A percentile compares a stretch with the other conserved stretches of the same genome.
Evolutionary conservation across 106 monocot genomes (phyloP).

Genomic region (Apostasia shenzhenica): DNA sequence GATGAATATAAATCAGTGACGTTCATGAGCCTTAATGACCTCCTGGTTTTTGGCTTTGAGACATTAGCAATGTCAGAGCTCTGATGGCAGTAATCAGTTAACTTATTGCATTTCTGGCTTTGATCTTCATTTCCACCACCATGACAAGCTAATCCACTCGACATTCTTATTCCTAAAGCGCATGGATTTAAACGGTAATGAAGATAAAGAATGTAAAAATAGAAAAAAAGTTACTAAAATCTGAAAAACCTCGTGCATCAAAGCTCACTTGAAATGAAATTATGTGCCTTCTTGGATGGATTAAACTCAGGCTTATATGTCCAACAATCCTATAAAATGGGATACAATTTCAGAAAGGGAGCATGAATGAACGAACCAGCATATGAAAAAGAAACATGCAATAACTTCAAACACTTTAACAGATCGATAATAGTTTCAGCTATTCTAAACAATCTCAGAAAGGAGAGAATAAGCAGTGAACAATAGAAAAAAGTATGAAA

Average conservation of each 20-base stretch:
- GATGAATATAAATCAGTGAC: slow-evolving; percentile 5
- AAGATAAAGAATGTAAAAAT: neutral
- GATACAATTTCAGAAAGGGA: too few species aligned
- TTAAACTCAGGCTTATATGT: too few species aligned
- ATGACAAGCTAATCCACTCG: neutral
- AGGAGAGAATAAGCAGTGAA: too few species aligned
- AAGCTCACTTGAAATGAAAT: neutral
- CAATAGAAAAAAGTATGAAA: too few species aligned
- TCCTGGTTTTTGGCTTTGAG: neutral
- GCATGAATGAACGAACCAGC: too few species aligned
- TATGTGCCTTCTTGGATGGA: neutral
- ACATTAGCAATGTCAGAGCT: neutral
- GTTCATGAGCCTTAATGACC: slow-evolving; percentile 19
- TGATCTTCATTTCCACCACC: neutral
- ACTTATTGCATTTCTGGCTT: neutral
- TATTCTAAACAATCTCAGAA: too few species aligned
- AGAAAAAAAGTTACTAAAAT: neutral
- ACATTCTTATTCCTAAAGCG: slow-evolving; percentile 8
- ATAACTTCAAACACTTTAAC: too few species aligned
- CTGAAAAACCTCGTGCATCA: too few species aligned
- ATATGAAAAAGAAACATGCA: too few species aligned
- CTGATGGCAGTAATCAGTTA: neutral
- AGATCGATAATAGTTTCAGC: too few species aligned
- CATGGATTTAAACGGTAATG: neutral
- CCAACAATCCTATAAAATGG: too few species aligned